Evolutionary conservation across 768 basidiomycete genomes (phyloP).

Genomic region (Podaxis sp.): DNA sequence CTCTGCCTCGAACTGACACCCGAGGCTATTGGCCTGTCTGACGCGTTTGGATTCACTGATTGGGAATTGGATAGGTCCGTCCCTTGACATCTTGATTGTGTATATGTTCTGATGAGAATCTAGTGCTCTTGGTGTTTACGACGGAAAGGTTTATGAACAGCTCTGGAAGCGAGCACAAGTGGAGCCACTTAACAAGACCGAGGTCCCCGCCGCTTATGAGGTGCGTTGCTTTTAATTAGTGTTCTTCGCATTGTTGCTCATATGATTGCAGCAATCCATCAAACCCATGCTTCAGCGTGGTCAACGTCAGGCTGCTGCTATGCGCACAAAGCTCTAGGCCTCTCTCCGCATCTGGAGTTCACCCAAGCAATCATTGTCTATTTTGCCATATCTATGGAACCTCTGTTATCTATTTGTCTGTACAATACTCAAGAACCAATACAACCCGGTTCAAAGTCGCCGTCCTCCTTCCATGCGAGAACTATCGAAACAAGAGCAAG

Average conservation of each 20-base stretch:
- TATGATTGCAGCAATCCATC: constrained; percentile 41
- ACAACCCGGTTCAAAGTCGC: neutral
- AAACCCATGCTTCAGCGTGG: constrained; percentile 53
- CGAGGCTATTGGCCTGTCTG: constrained; percentile 65
- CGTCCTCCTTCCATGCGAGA: neutral
- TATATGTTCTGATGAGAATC: neutral
- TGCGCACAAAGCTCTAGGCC: constrained; percentile 6
- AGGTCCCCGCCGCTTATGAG: constrained; percentile 56
- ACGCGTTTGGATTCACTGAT: constrained; percentile 74
- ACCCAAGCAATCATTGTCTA: neutral
- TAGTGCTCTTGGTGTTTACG: constrained; percentile 62
- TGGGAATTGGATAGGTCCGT: constrained; percentile 70
- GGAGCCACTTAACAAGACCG: constrained; percentile 58
- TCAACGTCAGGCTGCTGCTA: constrained; percentile 29
- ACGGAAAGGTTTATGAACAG: constrained; percentile 69
- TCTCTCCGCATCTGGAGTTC: too few relatives aligned
- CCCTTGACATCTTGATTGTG: neutral
- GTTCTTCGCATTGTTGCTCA: neutral
- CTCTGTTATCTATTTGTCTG: neutral
- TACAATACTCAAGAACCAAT: neutral
- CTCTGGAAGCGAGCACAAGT: constrained; percentile 57
- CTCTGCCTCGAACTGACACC: constrained; percentile 56
- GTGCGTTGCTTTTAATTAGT: constrained; percentile 28
- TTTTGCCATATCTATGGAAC: neutral
- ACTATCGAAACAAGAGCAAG: neutral